Evolutionary conservation across 2,329 filamentous ascomycete genomes (phyloP).

Genomic region (Magnaporthiopsis incrustans): DNA sequence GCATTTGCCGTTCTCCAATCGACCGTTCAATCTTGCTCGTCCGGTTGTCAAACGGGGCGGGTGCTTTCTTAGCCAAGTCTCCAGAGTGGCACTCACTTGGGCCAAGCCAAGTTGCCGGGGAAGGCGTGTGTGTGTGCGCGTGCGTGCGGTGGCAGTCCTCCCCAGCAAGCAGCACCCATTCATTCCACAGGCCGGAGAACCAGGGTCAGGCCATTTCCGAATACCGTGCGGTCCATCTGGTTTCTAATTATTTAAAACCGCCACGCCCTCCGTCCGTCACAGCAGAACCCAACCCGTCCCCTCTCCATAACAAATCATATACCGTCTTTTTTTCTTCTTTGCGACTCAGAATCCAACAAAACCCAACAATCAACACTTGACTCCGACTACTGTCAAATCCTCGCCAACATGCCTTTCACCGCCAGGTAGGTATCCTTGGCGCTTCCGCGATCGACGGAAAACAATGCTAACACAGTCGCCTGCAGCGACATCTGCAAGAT

Average conservation of each 20-base stretch:
- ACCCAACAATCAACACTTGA: constrained; percentile 2
- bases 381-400: neutral
- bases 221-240: neutral
- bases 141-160: neutral
- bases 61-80: neutral
- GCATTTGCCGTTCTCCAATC: constrained; percentile 3
- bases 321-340: neutral
- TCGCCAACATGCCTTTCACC: constrained; percentile 49
- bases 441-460: neutral
- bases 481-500: constrained; percentile 53
- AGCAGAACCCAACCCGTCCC: neutral
- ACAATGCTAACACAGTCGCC: neutral
- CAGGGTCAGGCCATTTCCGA: constrained; percentile 1
- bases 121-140: neutral
- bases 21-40: neutral
- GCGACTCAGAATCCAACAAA: neutral
- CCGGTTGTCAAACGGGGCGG: neutral
- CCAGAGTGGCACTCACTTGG: neutral
- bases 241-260: constrained; percentile 7
- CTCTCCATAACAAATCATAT: neutral
- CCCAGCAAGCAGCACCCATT: constrained; percentile 1
- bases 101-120: constrained; percentile 1
- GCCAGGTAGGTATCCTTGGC: constrained; percentile 37
- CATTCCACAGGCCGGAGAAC: neutral
- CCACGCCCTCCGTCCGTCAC: neutral